phyloP scores from a whole-genome alignment of 805 yeast genomes.

The Starmerella floris region DNA sequence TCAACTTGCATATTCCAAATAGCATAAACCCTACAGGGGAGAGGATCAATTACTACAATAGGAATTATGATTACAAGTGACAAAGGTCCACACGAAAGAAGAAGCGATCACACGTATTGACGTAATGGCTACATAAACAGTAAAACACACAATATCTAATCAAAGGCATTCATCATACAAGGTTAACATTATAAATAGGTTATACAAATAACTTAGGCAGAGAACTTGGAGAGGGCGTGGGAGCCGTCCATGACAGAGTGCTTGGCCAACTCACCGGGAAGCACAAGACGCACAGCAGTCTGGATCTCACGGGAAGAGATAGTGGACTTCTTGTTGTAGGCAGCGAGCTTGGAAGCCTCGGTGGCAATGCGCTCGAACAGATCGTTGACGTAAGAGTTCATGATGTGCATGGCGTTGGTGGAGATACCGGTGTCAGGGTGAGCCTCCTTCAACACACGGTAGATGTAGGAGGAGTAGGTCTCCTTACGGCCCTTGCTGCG shows the following conservation, averaged over 20 bases:
- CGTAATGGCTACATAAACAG: background rate
- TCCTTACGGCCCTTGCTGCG: slow-evolving; percentile 94
- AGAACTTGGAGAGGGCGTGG: slow-evolving; percentile 93
- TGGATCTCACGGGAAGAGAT: slow-evolving; percentile 97
- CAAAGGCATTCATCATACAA: background rate
- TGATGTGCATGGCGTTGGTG: slow-evolving; percentile 95
- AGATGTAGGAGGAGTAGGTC: slow-evolving; percentile 94
- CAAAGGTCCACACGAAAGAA: too few relatives aligned
- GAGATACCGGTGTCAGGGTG: slow-evolving; percentile 99
- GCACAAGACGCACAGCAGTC: slow-evolving; percentile 94
- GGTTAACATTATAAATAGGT: slow-evolving; percentile 16
- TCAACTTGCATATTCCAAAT: too few relatives aligned
- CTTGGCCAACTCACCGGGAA: slow-evolving; percentile 97
- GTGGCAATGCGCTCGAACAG: slow-evolving; percentile 95
- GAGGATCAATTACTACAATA: too few relatives aligned
- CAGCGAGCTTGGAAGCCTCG: slow-evolving; percentile 96
- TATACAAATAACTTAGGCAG: slow-evolving; percentile 36
- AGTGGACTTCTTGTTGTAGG: slow-evolving; percentile 96
- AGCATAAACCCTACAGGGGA: too few relatives aligned
- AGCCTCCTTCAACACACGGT: slow-evolving; percentile 96
- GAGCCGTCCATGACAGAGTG: slow-evolving; percentile 99
- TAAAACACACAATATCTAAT: background rate
- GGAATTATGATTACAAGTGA: too few relatives aligned
- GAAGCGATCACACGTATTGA: too few relatives aligned
- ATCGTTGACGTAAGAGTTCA: slow-evolving; percentile 97